Evolutionary conservation across 805 yeast genomes (phyloP).

Genomic region (Ogataea chonburiensis): DNA sequence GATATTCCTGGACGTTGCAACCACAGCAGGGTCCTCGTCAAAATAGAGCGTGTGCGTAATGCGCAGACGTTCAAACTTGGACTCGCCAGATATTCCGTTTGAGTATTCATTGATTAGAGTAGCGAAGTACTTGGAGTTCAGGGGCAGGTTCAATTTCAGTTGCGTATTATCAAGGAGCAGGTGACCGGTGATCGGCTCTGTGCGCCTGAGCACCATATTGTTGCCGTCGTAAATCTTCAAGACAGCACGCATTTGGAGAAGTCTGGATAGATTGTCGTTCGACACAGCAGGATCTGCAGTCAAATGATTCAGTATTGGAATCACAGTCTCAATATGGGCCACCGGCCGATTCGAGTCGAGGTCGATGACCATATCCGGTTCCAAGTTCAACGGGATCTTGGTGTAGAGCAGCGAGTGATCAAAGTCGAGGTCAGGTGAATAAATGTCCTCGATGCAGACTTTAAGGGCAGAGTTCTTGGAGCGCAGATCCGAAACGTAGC

Average conservation of each 20-base stretch:
- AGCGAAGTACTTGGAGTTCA: slow-evolving; percentile 35
- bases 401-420: slow-evolving; percentile 30
- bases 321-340: slow-evolving; percentile 26
- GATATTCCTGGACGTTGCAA: slow-evolving; percentile 12
- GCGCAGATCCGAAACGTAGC: slow-evolving; percentile 23
- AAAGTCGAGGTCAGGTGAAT: slow-evolving; percentile 12
- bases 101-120: slow-evolving; percentile 31
- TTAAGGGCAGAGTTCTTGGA: slow-evolving; percentile 17
- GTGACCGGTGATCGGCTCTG: slow-evolving; percentile 34
- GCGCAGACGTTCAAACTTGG: slow-evolving; percentile 24
- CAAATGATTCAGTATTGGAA: slow-evolving; percentile 24
- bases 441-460: slow-evolving; percentile 28
- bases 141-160: slow-evolving; percentile 30
- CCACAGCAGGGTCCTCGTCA: slow-evolving; percentile 29
- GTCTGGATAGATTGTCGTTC: slow-evolving; percentile 26
- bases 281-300: slow-evolving; percentile 9
- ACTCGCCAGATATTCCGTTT: slow-evolving; percentile 29
- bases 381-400: slow-evolving; percentile 24
- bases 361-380: slow-evolving; percentile 20
- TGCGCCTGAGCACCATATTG: slow-evolving; percentile 21
- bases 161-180: slow-evolving; percentile 21
- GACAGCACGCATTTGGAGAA: slow-evolving; percentile 30
- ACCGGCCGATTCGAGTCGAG: slow-evolving; percentile 30
- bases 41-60: slow-evolving; percentile 31
- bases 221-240: slow-evolving; percentile 27